Base-by-base conservation (phyloP, 75 land plant species). In the Sequoia sempervirens region DNA sequence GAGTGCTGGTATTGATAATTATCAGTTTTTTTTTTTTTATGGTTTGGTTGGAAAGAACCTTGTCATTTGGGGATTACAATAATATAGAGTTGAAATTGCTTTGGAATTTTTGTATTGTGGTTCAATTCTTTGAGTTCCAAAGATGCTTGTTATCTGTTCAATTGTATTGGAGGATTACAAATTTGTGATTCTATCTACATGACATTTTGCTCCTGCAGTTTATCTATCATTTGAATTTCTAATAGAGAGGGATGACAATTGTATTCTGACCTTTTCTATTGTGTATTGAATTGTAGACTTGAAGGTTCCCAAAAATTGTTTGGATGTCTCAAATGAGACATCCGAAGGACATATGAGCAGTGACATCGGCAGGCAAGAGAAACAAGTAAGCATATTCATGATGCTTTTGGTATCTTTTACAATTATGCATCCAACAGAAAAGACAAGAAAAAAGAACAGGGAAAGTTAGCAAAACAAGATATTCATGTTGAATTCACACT, bases 371-470 rank as follows among this genome's bases (percentile, higher is more conserved):
- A 78, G 46, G 28, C 85, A 86, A 40, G 84, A 81, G 3, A 86
- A 86, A 83, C 84, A 34, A 37, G 86, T 85, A 85, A 85, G 83
- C 79, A 68, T 80, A 26, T 56, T 34, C 12, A 36, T 30, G 20
- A 34, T 32, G 37, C 58, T 58, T 56, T 43, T 30, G 20, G 11
- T 23, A 46, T 80, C 0, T 80, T 80, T n/a, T 46, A 43, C 28
- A 14, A 80, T 45, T 50, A 50, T 50, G 53, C 53, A 50, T 50
- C 53, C 53, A 50, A 50, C 53, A 50, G 53, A 13, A 50, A 50
- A 50, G 14, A 13, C 28, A 45, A 43, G 8, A 20, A 4, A 28
- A 43, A 5, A 32, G 7, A 4, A 47, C n/a, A 80, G 30, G 61
- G 81, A 30, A 45, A 36, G 13, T 2, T 15, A 28, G 56, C 56